Evolutionary conservation across 495 filamentous ascomycete genomes (phyloP).

Genomic region (Xylona heveae): DNA sequence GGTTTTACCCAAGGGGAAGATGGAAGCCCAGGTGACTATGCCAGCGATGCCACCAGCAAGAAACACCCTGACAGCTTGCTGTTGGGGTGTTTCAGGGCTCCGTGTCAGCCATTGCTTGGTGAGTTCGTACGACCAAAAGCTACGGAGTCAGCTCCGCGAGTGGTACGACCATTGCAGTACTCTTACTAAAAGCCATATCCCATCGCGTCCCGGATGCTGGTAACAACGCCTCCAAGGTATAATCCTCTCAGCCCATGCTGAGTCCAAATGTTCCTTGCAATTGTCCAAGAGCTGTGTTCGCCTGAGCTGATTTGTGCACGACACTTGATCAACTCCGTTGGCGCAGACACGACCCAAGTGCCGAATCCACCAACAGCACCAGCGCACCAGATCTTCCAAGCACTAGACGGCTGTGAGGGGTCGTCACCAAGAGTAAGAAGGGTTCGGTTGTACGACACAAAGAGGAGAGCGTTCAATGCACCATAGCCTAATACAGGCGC

Average conservation of each 20-base stretch:
- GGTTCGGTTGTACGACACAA: slow-evolving; percentile 65
- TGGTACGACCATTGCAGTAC: slow-evolving; percentile 2
- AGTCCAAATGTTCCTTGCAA: slow-evolving; percentile 37
- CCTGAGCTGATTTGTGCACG: slow-evolving; percentile 40
- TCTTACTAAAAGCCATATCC: slow-evolving; percentile 80
- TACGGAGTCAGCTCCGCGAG: slow-evolving; percentile 8
- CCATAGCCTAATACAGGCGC: slow-evolving; percentile 76
- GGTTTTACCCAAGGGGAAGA: slow-evolving; percentile 44
- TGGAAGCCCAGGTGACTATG: slow-evolving; percentile 61
- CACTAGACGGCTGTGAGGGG: slow-evolving; percentile 8
- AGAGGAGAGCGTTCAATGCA: slow-evolving; percentile 71
- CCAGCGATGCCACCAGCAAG: slow-evolving; percentile 74
- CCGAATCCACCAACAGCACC: slow-evolving; percentile 60
- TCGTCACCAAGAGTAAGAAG: slow-evolving; percentile 30
- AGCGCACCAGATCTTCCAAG: slow-evolving; percentile 42
- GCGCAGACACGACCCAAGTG: slow-evolving; percentile 60
- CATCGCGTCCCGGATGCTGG: slow-evolving; percentile 59
- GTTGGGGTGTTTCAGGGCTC: slow-evolving; percentile 17
- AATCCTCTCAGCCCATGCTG: slow-evolving; percentile 45
- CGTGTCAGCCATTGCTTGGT: slow-evolving; percentile 28
- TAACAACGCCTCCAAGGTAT: slow-evolving; percentile 59
- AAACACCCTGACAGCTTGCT: slow-evolving; percentile 39
- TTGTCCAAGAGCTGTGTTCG: slow-evolving; percentile 29
- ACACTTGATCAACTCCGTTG: slow-evolving; percentile 77
- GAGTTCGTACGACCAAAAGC: slow-evolving; percentile 73